Conservation (phyloP, 2,329 filamentous ascomycete genomes). For the Colletotrichum sp. region DNA sequence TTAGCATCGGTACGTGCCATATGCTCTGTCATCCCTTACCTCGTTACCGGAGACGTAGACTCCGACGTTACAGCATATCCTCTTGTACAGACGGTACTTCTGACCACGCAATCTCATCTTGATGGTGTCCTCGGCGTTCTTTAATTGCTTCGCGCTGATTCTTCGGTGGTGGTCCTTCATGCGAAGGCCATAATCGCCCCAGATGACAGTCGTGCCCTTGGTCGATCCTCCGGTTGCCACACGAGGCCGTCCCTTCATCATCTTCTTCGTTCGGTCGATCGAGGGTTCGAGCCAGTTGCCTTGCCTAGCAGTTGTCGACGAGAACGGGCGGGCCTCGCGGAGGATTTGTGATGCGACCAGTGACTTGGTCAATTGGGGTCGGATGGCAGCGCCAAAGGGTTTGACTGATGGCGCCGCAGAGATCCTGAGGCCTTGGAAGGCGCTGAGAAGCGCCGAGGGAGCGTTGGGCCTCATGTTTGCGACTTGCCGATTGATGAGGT, state of each 20-base stretch:
- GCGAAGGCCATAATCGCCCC: conserved; percentile 94
- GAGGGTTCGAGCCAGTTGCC: conserved; percentile 86
- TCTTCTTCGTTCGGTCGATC: conserved; percentile 77
- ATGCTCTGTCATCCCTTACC: conserved; percentile 46
- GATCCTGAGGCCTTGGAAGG: conserved; percentile 57
- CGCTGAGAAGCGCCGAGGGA: conserved; percentile 51
- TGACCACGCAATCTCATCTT: conserved; percentile 86
- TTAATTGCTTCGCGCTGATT: conserved; percentile 85
- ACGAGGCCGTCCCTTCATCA: conserved; percentile 88
- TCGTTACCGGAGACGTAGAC: conserved; percentile 97
- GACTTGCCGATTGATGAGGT: conserved; percentile 27
- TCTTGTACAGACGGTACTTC: conserved; percentile 91
- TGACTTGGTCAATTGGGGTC: conserved; percentile 30
- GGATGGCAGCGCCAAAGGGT: conserved; percentile 38
- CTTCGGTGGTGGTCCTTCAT: conserved; percentile 94
- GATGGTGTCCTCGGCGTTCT: conserved; percentile 93
- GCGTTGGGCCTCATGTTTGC: conserved; percentile 51
- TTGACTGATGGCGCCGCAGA: conserved; percentile 43
- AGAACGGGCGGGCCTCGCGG: conserved; percentile 70
- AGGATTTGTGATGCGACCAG: conserved; percentile 38
- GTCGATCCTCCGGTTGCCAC: conserved; percentile 90
- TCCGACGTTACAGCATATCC: conserved; percentile 89
- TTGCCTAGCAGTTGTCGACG: conserved; percentile 64
- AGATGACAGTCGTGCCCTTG: conserved; percentile 93
- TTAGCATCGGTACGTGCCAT: background rate